These are phyloP conservation scores for Porphyrellus cyaneotinctus DNA, from an alignment of 768 basidiomycete species.

Conservation along the genomic window DNA sequence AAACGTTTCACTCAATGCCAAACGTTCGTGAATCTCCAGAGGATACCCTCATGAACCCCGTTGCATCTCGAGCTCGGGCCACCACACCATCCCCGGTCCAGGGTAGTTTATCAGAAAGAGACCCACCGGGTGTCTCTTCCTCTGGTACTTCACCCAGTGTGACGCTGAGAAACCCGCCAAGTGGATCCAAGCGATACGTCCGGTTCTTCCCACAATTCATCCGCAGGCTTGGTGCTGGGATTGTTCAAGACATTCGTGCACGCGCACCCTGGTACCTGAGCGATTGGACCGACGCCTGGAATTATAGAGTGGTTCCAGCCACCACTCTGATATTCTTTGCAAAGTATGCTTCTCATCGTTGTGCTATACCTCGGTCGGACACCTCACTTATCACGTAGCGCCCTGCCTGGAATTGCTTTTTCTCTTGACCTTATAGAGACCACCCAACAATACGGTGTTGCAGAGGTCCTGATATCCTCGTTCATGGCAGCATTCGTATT, in stretches of 20 bases:
- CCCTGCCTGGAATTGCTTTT: conserved; percentile 90
- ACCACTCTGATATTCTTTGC: conserved; percentile 84
- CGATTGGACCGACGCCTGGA: conserved; percentile 92
- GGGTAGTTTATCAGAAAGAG: neutral
- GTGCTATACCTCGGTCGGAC: neutral
- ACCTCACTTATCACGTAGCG: conserved; percentile 36
- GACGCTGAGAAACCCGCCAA: neutral
- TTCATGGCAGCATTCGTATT: conserved; percentile 91
- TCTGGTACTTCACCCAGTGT: neutral
- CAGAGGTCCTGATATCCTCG: conserved; percentile 77
- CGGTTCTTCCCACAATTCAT: conserved; percentile 19
- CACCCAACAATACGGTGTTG: conserved; percentile 82
- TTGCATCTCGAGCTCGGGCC: too few species aligned
- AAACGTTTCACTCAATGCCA: too few species aligned
- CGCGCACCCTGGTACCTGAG: conserved; percentile 76
- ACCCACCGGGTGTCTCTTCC: neutral
- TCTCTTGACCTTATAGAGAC: conserved; percentile 90
- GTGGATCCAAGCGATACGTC: neutral
- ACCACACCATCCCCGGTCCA: neutral
- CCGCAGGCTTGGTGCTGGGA: conserved; percentile 51
- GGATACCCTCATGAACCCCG: too few species aligned
- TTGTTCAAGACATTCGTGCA: conserved; percentile 63
- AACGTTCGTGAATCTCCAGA: too few species aligned
- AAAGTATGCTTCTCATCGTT: conserved; percentile 48
- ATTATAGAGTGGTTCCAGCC: conserved; percentile 85